A percentile compares a stretch with the other conserved stretches of the same genome.
phyloP scores from a whole-genome alignment of 179 eudicot genomes.

The Heliamphora pulchella region DNA sequence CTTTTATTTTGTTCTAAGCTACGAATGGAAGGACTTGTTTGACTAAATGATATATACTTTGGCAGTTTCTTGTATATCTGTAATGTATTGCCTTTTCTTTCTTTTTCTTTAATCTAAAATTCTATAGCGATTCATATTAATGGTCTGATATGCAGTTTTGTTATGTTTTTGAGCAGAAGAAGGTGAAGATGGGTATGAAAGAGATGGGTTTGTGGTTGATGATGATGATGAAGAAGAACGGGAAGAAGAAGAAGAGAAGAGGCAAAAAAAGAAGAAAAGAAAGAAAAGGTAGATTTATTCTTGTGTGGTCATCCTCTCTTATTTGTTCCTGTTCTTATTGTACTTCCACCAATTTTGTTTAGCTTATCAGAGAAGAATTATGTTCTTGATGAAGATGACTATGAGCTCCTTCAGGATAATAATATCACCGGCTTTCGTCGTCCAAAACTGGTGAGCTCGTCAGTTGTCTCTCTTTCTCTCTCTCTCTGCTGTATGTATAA shows the following conservation, averaged over 20 bases:
- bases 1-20: not conserved
- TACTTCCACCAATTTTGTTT: constrained; percentile 22
- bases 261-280: constrained; percentile 64
- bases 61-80: not conserved
- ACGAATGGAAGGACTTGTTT: too few relatives aligned
- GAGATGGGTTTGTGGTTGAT: constrained; percentile 91
- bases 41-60: too few relatives aligned
- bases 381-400: constrained; percentile 90
- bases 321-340: not conserved
- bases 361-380: constrained; percentile 55
- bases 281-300: constrained; percentile 51
- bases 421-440: constrained; percentile 61
- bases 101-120: not conserved
- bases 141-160: not conserved
- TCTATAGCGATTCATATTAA: not conserved
- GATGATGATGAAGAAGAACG: constrained; percentile 74
- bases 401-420: constrained; percentile 74
- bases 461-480: not conserved
- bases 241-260: constrained; percentile 65
- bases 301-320: not conserved
- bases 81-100: not conserved
- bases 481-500: not conserved
- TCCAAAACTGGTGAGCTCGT: constrained; percentile 49
- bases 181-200: constrained; percentile 85
- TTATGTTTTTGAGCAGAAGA: constrained; percentile 40